Base-by-base conservation (phyloP, 257 asterid genomes). In the Lycium ferocissimum region DNA sequence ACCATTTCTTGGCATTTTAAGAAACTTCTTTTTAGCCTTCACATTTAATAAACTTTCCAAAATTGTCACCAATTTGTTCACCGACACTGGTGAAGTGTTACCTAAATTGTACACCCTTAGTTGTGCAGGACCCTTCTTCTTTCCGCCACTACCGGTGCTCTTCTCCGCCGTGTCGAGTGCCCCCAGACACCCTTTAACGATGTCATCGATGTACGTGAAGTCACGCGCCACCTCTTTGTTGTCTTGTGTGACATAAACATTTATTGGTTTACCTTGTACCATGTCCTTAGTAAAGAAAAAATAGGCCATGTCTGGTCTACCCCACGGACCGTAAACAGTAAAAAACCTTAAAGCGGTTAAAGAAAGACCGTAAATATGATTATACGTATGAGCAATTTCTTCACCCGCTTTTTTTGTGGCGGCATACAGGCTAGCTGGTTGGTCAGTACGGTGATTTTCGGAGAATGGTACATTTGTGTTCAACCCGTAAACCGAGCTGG, bases 1-100 rank as follows among this genome's bases (percentile, higher is more conserved):
- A 71, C 99, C 99, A 92, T 96, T 96, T 87, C 95, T 79, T 0
- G 99, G 99, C 99, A 96, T 96, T 87, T 88, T 96, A 13, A 93
- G 85, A 26, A 93, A 94, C 67, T 89, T 92, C 89, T 90, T 93
- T 89, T 93, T 93, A 7, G 99, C 98, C 88, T 91, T 96, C 45
- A 88, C 88, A 43, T 59, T 76, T n/a, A 96, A 84, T 88, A 93
- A 38, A 71, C 83, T 88, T 88, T 96, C 99, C 86, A 96, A 37
- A 4, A 96, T 96, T 17, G 94, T 93, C 47, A 96, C 99, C 87
- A 96, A 87, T 45, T 94, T 96, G 81, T 89, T 95, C 88, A 96
- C 99, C 89, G 98, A 89, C 87, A 96, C 97, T 2, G 99, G 99
- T 3, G 97, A 86, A 3, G 98, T 96, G 92, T 96, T 96, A 5